Conservation (phyloP, 148 eudicot species). For the Persicaria maculosa region DNA sequence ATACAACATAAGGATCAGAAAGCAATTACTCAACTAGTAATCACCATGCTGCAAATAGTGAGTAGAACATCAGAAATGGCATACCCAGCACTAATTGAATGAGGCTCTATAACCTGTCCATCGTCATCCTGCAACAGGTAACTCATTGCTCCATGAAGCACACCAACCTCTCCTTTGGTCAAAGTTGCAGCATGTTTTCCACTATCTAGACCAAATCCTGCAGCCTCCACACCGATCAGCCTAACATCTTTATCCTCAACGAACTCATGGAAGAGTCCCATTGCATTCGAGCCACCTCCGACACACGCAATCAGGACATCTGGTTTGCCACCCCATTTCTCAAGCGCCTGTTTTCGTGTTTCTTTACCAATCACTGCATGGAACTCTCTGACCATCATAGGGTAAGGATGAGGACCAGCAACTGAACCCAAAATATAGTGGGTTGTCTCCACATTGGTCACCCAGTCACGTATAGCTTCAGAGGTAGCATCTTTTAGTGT, state of each 20-base stretch:
- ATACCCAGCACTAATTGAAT: constrained; percentile 70
- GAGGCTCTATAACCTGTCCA: constrained; percentile 64
- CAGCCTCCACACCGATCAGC: constrained; percentile 58
- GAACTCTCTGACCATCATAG: constrained; percentile 60
- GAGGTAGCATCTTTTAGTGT: constrained; percentile 74
- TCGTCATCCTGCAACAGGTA: constrained; percentile 64
- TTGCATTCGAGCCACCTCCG: constrained; percentile 64
- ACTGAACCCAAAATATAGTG: constrained; percentile 67
- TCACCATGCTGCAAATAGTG: too few relatives aligned
- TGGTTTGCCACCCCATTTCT: constrained; percentile 71
- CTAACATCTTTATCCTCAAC: constrained; percentile 48
- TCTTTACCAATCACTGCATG: constrained; percentile 67
- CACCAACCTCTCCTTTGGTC: constrained; percentile 61
- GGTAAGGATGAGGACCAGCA: constrained; percentile 68
- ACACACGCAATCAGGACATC: constrained; percentile 59
- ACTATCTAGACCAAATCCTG: constrained; percentile 44
- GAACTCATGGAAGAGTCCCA: constrained; percentile 61
- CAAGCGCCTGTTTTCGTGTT: constrained; percentile 52
- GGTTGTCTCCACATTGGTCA: constrained; percentile 62
- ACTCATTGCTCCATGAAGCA: constrained; percentile 69
- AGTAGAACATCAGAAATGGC: too few relatives aligned
- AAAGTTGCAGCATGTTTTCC: constrained; percentile 58
- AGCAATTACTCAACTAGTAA: too few relatives aligned
- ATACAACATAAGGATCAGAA: too few relatives aligned
- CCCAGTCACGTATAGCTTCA: constrained; percentile 71